phyloP scores from a whole-genome alignment of 192 early-diverging fungal species.

The Coemansia sp. region DNA sequence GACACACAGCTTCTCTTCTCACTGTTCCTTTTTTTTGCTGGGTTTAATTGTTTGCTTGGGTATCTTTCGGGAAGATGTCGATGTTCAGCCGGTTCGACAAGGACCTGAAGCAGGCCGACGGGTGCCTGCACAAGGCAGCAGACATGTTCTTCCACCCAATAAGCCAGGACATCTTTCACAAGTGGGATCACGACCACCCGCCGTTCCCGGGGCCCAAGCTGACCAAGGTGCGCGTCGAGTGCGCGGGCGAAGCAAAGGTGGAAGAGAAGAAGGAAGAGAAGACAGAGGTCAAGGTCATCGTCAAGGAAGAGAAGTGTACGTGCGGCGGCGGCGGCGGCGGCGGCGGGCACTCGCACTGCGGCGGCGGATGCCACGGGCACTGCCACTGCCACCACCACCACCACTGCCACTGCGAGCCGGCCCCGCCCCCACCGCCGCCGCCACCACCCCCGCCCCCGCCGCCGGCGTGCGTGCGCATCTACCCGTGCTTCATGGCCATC shows the following conservation, averaged over 20 bases:
- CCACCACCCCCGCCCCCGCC: conserved; percentile 25
- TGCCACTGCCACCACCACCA: conserved; percentile 6
- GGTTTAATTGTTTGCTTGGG: not conserved
- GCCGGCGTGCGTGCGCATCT: conserved; percentile 29
- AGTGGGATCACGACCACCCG: conserved; percentile 46
- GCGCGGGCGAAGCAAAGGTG: conserved; percentile 29
- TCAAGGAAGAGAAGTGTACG: conserved; percentile 2
- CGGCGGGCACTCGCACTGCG: conserved; percentile 16
- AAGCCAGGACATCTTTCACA: conserved; percentile 47
- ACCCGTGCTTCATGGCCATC: conserved; percentile 46
- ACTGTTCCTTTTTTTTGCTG: not conserved
- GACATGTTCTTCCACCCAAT: conserved; percentile 51
- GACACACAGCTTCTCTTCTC: not conserved
- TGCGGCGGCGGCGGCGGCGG: conserved; percentile 3
- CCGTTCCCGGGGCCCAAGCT: conserved; percentile 47
- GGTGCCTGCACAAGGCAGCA: conserved; percentile 47
- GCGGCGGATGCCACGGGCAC: not conserved
- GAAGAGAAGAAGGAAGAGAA: conserved; percentile 24
- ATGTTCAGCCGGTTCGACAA: conserved; percentile 50
- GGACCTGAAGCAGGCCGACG: conserved; percentile 46
- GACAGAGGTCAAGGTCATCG: conserved; percentile 4
- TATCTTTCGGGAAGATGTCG: conserved; percentile 27
- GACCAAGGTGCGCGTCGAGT: conserved; percentile 39
- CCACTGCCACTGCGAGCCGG: conserved; percentile 16
- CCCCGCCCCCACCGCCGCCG: conserved; percentile 12